Evolutionary conservation across 192 early-diverging fungal genomes (phyloP).

Genomic region (Geranomyces variabilis): DNA sequence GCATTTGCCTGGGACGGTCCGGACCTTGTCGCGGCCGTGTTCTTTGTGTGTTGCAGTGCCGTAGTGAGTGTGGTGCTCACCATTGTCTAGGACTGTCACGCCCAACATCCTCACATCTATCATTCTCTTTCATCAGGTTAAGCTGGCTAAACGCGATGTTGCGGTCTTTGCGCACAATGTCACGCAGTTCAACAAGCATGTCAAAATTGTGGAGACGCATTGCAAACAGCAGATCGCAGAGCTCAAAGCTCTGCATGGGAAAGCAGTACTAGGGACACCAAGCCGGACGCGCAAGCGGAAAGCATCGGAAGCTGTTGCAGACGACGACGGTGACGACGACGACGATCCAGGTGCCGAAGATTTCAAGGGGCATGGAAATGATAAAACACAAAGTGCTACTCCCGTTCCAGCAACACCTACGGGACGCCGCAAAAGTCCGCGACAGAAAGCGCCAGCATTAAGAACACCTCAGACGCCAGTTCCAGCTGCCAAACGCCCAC

Average conservation of each 20-base stretch:
- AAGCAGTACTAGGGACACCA: neutral
- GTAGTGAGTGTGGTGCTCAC: constrained; percentile 2
- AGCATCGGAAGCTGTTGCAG: neutral
- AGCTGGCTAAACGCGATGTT: constrained; percentile 19
- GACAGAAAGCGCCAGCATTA: neutral
- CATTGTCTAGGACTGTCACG: neutral
- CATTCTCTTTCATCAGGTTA: neutral
- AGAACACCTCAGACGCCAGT: neutral
- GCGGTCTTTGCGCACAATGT: neutral
- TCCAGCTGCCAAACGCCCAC: constrained; percentile 3
- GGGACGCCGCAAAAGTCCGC: neutral
- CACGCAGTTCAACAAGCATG: constrained; percentile 16
- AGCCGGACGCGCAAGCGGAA: neutral
- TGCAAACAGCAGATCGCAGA: constrained; percentile 27
- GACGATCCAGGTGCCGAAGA: no score
- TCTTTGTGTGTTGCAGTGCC: constrained; percentile 15
- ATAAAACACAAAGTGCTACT: neutral
- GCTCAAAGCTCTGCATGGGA: neutral
- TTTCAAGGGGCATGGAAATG: no score
- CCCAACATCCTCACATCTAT: neutral
- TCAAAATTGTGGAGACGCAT: constrained; percentile 18
- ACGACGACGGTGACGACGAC: neutral
- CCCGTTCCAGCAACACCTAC: neutral
- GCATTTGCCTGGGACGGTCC: constrained; percentile 11
- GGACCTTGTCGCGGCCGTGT: constrained; percentile 23